Percentiles rank a stretch among this genome's conserved stretches.
phyloP scores from a whole-genome alignment of 495 filamentous ascomycete species.

The Choiromyces venosus region DNA sequence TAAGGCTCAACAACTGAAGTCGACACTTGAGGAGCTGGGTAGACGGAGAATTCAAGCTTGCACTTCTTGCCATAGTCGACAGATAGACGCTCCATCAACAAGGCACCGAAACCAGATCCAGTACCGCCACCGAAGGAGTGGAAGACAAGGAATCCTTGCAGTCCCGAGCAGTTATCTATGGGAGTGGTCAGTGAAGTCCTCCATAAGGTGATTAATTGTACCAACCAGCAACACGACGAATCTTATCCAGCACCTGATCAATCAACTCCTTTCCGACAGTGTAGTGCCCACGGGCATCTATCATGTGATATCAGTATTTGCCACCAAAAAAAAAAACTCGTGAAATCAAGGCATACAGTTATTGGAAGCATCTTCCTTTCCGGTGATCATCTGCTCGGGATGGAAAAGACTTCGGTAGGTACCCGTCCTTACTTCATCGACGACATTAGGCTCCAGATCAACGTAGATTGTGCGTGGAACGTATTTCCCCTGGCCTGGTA shows the following conservation, averaged over 20 bases:
- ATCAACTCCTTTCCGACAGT: slow-evolving; percentile 89
- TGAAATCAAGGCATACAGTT: slow-evolving; percentile 58
- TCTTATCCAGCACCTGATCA: slow-evolving; percentile 74
- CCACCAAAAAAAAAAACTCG: neutral
- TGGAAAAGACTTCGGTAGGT: slow-evolving; percentile 95
- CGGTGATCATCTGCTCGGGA: slow-evolving; percentile 97
- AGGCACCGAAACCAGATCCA: slow-evolving; percentile 82
- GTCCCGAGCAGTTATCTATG: slow-evolving; percentile 82
- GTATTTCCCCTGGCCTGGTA: slow-evolving; percentile 90
- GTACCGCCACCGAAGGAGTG: slow-evolving; percentile 92
- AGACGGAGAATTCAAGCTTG: slow-evolving; percentile 89
- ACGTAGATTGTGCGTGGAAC: slow-evolving; percentile 98
- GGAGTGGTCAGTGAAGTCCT: slow-evolving; percentile 6
- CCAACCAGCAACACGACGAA: slow-evolving; percentile 75
- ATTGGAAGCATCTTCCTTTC: slow-evolving; percentile 99
- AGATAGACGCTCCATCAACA: slow-evolving; percentile 79
- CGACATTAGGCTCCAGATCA: slow-evolving; percentile 99
- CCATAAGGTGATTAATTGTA: slow-evolving; percentile 2
- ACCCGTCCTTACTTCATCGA: slow-evolving; percentile 98
- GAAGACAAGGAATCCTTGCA: slow-evolving; percentile 90
- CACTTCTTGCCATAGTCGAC: slow-evolving; percentile 91
- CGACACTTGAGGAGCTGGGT: slow-evolving; percentile 77
- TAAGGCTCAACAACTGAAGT: slow-evolving; percentile 90
- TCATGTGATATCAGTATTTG: slow-evolving; percentile 37
- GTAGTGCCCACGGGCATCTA: slow-evolving; percentile 86